Evolutionary conservation across 2,329 filamentous ascomycete species (phyloP), one percentile per base, ranked within the genome.

Genomic region (Colletotrichum spaethianum): DNA sequence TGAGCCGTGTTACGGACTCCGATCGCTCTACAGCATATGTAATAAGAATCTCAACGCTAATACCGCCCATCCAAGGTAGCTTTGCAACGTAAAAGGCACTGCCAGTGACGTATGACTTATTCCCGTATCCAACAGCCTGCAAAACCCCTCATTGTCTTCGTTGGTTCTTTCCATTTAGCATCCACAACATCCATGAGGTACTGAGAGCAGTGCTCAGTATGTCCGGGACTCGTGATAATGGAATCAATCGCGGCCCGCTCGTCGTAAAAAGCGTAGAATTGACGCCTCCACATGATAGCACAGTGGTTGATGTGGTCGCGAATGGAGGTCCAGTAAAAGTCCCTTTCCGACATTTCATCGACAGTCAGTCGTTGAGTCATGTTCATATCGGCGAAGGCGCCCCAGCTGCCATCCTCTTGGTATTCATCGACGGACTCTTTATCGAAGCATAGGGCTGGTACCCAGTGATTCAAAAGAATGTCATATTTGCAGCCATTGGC

Each of bases 281-380:
- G 77, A 50, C 75, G 76, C 55, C 72, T 73, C 77, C 77, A 78
- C 70, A 78, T 74, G 50, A 76, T 74, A 14, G 74, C 75, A 63
- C 77, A 78, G 73, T 78, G 77, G 42, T 77, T 76, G 44, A 78
- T 72, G 59, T 78, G 77, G 36, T 78, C 77, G 1, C 77, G 74
- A 1, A 70, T 66, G 0, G 74, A 75, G 0, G 76, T 78, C 55
- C 69, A 78, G 63, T 78, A 78, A 33, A 73, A 72, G 52, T 74
- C 74, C 16, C 55, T 23, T 40, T 76, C 74, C 7, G 68, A 65
- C 77, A 78, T 77, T 20, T 76, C 74, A 11, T 73, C 71, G 16
- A 76, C 65, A 9, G 63, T 70, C 6, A 77, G 57, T 3, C 48
- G 68, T 31, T 70, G 70, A 18, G 77, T 77, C 73, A 76, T 70